Conservation (phyloP, 1,284 basidiomycete species). For the Melanopsichium pennsylvanicum region DNA sequence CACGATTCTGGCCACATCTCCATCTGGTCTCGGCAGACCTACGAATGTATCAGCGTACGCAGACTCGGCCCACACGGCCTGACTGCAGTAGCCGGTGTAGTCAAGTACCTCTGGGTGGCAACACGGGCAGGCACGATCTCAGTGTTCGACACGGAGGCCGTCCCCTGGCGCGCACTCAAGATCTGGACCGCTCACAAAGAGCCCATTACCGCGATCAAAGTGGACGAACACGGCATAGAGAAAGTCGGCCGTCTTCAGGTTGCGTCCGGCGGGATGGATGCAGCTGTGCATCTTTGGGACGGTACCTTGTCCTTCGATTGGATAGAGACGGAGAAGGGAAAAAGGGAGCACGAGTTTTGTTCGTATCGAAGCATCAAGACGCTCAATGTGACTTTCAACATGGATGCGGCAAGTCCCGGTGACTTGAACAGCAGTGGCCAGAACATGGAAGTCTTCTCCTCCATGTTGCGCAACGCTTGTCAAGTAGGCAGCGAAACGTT, state of each 20-base stretch:
- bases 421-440: slow-evolving; percentile 69
- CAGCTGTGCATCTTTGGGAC: slow-evolving; percentile 84
- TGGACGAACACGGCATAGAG: slow-evolving; percentile 67
- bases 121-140: slow-evolving; percentile 81
- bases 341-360: slow-evolving; percentile 80
- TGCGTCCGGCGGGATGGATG: slow-evolving; percentile 80
- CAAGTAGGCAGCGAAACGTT: slow-evolving; percentile 20
- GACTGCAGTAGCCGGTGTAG: slow-evolving; percentile 55
- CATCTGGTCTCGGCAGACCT: slow-evolving; percentile 49
- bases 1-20: slow-evolving; percentile 82
- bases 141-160: slow-evolving; percentile 76
- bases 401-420: slow-evolving; percentile 84
- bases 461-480: slow-evolving; percentile 48
- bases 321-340: slow-evolving; percentile 82
- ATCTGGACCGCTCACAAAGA: slow-evolving; percentile 83
- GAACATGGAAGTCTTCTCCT: slow-evolving; percentile 53
- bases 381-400: slow-evolving; percentile 91
- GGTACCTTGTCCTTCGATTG: slow-evolving; percentile 83
- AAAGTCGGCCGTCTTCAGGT: slow-evolving; percentile 72
- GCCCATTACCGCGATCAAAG: slow-evolving; percentile 76
- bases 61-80: slow-evolving; percentile 47
- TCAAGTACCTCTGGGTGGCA: slow-evolving; percentile 78
- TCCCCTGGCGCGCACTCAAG: slow-evolving; percentile 82
- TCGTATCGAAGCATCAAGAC: slow-evolving; percentile 79
- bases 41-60: slow-evolving; percentile 45